These are phyloP conservation scores for Aspergillus pseudotamarii DNA, from an alignment of 2,329 filamentous ascomycete genomes.

Conservation along the genomic window DNA sequence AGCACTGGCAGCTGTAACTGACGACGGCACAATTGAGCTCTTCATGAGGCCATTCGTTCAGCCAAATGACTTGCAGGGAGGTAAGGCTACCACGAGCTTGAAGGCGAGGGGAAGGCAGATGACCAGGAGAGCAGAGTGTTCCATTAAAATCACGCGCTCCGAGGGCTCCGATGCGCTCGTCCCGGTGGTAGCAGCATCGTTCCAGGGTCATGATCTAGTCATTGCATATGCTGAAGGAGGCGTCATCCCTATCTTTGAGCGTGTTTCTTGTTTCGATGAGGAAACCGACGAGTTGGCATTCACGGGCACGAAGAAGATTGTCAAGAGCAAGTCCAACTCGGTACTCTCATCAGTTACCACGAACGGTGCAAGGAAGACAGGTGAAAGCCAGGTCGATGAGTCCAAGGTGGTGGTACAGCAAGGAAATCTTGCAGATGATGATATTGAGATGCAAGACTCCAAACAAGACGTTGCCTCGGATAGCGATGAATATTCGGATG, in stretches of 20 bases:
- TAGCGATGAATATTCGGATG: constrained; percentile 26
- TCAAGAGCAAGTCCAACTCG: constrained; percentile 46
- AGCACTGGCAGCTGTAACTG: constrained; percentile 50
- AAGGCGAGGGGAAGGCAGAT: constrained; percentile 50
- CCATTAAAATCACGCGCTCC: constrained; percentile 48
- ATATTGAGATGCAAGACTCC: constrained; percentile 45
- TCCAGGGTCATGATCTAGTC: constrained; percentile 50
- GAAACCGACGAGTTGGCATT: constrained; percentile 48
- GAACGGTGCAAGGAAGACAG: constrained; percentile 56
- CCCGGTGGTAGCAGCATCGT: constrained; percentile 46
- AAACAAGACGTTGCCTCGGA: constrained; percentile 39
- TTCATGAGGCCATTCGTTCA: constrained; percentile 53
- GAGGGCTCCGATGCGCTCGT: constrained; percentile 43
- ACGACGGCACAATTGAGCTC: constrained; percentile 53
- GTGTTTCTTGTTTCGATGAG: constrained; percentile 50
- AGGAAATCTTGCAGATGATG: constrained; percentile 49
- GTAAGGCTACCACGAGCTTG: constrained; percentile 40
- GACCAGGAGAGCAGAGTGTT: constrained; percentile 48
- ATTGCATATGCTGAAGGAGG: constrained; percentile 54
- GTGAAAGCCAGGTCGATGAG: constrained; percentile 60
- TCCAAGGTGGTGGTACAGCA: constrained; percentile 57
- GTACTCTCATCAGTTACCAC: constrained; percentile 51
- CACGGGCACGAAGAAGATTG: constrained; percentile 48
- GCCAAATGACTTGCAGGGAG: constrained; percentile 26
- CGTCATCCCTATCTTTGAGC: constrained; percentile 54